Evolutionary conservation across 2,329 filamentous ascomycete genomes (phyloP), one percentile per base, ranked within the genome.

Genomic region (Sphaerulina populicola): DNA sequence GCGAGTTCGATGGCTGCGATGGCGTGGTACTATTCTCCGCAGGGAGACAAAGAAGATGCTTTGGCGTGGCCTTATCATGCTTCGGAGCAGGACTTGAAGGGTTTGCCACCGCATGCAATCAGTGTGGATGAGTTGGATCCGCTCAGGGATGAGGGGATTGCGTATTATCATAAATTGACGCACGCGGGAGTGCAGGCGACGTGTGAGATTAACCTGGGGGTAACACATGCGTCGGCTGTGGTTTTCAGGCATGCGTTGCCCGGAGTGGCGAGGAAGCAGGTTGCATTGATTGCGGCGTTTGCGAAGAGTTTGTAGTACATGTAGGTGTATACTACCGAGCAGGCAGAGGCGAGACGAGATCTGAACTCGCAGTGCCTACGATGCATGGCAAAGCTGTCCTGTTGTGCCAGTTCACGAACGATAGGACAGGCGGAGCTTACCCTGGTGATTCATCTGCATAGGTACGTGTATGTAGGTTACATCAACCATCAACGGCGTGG

Each of bases 31-130:
- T 59, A 59, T 30, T 48, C 56, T 8, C 53, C 55, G 2, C 21
- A 31, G 2, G 21, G 47, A 8, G 43, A 30, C 4, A 30, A 54
- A 23, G 53, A 48, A 21, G 56, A 66, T 52, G 57, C 64, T 8
- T 52, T 65, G 8, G 63, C 63, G 7, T 67, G 63, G 64, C 64
- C 64, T 8, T 65, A 64, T 21, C 50, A 60, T 46, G 62, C 64
- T 1, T 58, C 53, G 5, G 53, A 55, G 14, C 51, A 62, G 15
- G 60, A 64, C 41, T 23, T 66, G 36, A 59, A 57, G 41, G 64
- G 61, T 6, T 47, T 66, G 39, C 64, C 63, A 40, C 62, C 62
- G 3, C 56, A 58, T 39, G 44, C 58, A 6, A 44, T 67, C 12
- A 55, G 54, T 15, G 57, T 65, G 50, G 62, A 64, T 39, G 63